Evolutionary conservation across 441 rosid species (phyloP).

Genomic region (Arabidopsis hybrid): DNA sequence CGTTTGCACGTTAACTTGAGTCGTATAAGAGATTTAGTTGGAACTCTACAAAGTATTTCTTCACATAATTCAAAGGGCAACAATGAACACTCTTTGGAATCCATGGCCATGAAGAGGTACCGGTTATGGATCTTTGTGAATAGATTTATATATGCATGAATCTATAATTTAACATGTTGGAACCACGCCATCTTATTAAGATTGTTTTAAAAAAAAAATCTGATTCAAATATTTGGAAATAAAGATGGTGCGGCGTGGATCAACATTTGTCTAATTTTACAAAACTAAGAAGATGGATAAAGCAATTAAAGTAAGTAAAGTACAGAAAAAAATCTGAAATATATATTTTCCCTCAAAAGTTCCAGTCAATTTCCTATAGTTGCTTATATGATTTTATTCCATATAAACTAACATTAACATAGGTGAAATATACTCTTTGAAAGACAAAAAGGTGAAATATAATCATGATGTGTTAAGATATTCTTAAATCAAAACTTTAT

Average conservation of each 20-base stretch:
- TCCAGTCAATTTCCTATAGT: not conserved
- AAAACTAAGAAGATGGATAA: not conserved
- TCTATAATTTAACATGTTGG: constrained; percentile 4
- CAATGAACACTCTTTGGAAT: constrained; percentile 19
- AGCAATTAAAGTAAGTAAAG: not conserved
- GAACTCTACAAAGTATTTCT: constrained; percentile 30
- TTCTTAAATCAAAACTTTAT: not conserved
- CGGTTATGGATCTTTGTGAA: not conserved
- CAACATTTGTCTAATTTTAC: not conserved
- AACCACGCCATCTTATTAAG: not conserved
- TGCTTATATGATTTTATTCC: not conserved
- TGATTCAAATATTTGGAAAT: not conserved
- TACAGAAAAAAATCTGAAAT: not conserved
- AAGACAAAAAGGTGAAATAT: not conserved
- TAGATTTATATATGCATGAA: not conserved
- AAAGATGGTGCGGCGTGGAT: not conserved
- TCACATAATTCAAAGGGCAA: constrained; percentile 25
- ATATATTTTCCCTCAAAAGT: constrained; percentile 12
- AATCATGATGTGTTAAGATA: not conserved
- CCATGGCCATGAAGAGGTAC: not conserved
- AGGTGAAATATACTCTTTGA: not conserved
- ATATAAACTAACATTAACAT: not conserved
- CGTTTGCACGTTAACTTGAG: constrained; percentile 34
- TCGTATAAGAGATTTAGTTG: constrained; percentile 21
- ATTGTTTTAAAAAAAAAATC: not conserved